These are phyloP conservation scores for Tetradesmus lagerheimii DNA, from an alignment of 139 green algal genomes.

Conservation along the genomic window DNA sequence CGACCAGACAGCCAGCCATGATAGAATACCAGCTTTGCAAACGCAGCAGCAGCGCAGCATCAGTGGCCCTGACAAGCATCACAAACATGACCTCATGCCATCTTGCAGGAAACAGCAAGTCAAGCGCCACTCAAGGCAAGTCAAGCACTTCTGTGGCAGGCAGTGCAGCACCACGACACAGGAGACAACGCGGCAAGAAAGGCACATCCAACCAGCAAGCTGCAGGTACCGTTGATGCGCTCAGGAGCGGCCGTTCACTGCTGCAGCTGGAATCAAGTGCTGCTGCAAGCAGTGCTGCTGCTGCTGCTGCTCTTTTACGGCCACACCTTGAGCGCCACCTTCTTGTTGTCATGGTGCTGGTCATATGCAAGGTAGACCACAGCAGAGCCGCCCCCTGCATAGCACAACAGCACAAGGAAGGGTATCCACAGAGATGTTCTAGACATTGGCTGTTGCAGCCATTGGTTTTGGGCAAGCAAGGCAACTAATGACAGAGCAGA, in stretches of 20 bases:
- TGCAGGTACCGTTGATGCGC: no score
- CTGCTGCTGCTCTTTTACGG: not conserved
- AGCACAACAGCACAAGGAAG: not conserved
- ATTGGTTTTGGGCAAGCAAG: not conserved
- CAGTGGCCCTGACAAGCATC: no score
- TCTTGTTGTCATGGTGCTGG: not conserved
- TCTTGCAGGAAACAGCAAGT: no score
- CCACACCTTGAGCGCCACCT: conserved; percentile 62
- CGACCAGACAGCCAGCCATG: no score
- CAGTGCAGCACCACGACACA: not conserved
- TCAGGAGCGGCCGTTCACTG: not conserved
- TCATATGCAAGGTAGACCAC: conserved; percentile 69
- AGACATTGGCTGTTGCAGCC: not conserved
- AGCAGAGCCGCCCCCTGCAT: conserved; percentile 68
- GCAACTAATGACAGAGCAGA: not conserved
- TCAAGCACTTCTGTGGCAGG: no score
- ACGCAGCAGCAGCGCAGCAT: not conserved
- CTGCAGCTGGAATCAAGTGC: not conserved
- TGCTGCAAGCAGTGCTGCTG: not conserved
- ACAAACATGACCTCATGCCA: no score
- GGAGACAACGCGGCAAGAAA: conserved; percentile 49
- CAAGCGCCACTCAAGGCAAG: no score
- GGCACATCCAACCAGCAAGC: conserved; percentile 12
- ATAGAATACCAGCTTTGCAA: conserved; percentile 25
- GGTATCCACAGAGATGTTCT: not conserved